These are phyloP conservation scores for Cylindricascospora bacillispora DNA, from an alignment of 1,139 yeast species.

Conservation along the genomic window DNA sequence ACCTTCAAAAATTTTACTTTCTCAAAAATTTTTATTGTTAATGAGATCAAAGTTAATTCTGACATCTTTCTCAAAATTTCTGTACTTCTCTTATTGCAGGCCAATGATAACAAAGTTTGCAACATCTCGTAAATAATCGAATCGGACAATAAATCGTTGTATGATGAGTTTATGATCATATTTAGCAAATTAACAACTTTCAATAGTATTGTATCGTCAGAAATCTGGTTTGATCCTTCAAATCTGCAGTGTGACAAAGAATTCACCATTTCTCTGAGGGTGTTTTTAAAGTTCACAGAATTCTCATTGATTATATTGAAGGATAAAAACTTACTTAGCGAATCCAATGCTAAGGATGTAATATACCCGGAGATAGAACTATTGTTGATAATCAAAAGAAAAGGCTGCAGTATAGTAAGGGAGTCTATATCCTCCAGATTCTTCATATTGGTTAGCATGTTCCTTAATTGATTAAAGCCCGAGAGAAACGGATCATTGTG, in stretches of 20 bases:
- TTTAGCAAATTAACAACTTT: conserved; percentile 73
- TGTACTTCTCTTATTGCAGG: conserved; percentile 84
- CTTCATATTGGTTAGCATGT: conserved; percentile 47
- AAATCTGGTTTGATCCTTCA: conserved; percentile 87
- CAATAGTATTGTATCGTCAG: conserved; percentile 83
- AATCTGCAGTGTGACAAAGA: conserved; percentile 90
- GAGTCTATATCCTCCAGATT: conserved; percentile 49
- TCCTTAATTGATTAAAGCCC: conserved; percentile 64
- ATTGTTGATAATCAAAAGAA: conserved; percentile 67
- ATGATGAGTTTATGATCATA: conserved; percentile 48
- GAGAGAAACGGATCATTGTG: conserved; percentile 53
- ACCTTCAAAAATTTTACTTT: conserved; percentile 30
- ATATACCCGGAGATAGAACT: conserved; percentile 78
- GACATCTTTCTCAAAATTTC: conserved; percentile 85
- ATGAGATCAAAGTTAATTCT: conserved; percentile 65
- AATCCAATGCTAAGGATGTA: conserved; percentile 67
- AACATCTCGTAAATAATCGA: conserved; percentile 80
- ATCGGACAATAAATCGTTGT: conserved; percentile 57
- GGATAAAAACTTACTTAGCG: conserved; percentile 56
- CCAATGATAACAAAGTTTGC: conserved; percentile 83
- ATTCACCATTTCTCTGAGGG: conserved; percentile 39
- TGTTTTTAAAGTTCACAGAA: conserved; percentile 38
- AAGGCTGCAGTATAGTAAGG: conserved; percentile 68
- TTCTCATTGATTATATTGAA: conserved; percentile 40
- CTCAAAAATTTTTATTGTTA: conserved; percentile 56